A percentile compares a stretch with the other conserved stretches of the same genome.
phyloP scores from a whole-genome alignment of 352 stramenopile genomes.

The Phytopythium cucurbitacearum region DNA sequence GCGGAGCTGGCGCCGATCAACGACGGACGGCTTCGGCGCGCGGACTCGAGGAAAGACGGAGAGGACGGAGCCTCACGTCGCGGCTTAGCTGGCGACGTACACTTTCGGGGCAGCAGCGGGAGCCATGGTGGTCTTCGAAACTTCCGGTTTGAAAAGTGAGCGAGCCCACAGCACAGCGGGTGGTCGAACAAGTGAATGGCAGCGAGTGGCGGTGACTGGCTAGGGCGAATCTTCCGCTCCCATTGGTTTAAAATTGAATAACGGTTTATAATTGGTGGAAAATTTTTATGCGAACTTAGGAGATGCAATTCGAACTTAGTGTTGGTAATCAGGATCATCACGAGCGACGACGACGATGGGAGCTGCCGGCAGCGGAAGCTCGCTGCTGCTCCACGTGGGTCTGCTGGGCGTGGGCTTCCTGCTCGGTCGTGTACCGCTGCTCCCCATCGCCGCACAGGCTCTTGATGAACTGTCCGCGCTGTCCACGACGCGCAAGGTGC shows the following conservation, averaged over 20 bases:
- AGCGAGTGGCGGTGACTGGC: conserved; percentile 23
- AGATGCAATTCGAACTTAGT: not conserved
- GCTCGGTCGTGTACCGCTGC: conserved; percentile 47
- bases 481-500: conserved; percentile 43
- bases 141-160: conserved; percentile 89
- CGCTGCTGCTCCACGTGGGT: conserved; percentile 57
- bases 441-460: conserved; percentile 38
- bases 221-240: conserved; percentile 3
- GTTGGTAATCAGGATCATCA: not conserved
- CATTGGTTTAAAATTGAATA: conserved; percentile 32
- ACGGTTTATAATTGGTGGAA: not conserved
- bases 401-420: conserved; percentile 62
- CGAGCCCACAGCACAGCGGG: not conserved
- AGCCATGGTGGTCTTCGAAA: conserved; percentile 72
- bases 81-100: conserved; percentile 43
- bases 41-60: not conserved
- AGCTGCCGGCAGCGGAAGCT: conserved; percentile 12
- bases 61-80: not conserved
- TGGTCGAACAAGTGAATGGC: too few relatives aligned
- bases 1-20: not conserved
- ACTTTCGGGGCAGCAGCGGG: conserved; percentile 71
- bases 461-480: conserved; percentile 45
- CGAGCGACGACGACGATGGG: not conserved
- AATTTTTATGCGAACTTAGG: not conserved
- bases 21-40: not conserved